Percentiles rank a stretch among this genome's conserved stretches.
phyloP scores from a whole-genome alignment of 441 rosid genomes.

The Breynia disticha region DNA sequence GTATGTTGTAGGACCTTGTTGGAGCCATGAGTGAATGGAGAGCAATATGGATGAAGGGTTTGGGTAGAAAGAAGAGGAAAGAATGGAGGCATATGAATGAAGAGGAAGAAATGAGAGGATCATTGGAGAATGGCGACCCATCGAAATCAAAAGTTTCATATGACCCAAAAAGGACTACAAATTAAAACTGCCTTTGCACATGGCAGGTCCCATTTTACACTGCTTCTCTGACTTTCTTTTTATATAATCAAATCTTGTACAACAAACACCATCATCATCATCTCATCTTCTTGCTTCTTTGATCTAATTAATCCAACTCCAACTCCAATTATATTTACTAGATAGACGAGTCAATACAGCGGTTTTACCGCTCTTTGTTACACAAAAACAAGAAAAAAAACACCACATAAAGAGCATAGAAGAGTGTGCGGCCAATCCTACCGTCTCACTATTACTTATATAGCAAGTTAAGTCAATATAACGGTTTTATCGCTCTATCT shows the following conservation, averaged over 20 bases:
- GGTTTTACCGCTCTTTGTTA: too few relatives aligned
- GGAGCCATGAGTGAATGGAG: too few relatives aligned
- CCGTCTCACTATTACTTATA: too few relatives aligned
- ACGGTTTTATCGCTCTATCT: too few relatives aligned
- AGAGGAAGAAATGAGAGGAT: conserved; percentile 6
- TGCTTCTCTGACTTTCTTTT: conserved; percentile 17
- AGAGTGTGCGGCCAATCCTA: too few relatives aligned
- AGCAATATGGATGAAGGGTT: too few relatives aligned
- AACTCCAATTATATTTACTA: too few relatives aligned
- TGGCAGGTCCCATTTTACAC: conserved; percentile 29
- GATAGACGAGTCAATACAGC: too few relatives aligned
- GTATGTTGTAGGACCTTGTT: too few relatives aligned
- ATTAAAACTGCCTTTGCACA: conserved; percentile 25
- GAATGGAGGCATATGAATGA: background rate
- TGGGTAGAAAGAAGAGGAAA: background rate
- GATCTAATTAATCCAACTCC: background rate
- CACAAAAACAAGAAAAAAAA: too few relatives aligned
- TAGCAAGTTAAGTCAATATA: too few relatives aligned
- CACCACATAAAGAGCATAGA: too few relatives aligned
- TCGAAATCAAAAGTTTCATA: conserved; percentile 16
- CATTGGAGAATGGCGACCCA: conserved; percentile 23
- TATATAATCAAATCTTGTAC: conserved; percentile 6
- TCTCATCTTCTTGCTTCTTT: background rate
- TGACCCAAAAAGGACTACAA: conserved; percentile 14
- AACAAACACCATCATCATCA: conserved; percentile 7